Conservation (phyloP, 176 grass and related monocot species). For the Stipa capillata region DNA sequence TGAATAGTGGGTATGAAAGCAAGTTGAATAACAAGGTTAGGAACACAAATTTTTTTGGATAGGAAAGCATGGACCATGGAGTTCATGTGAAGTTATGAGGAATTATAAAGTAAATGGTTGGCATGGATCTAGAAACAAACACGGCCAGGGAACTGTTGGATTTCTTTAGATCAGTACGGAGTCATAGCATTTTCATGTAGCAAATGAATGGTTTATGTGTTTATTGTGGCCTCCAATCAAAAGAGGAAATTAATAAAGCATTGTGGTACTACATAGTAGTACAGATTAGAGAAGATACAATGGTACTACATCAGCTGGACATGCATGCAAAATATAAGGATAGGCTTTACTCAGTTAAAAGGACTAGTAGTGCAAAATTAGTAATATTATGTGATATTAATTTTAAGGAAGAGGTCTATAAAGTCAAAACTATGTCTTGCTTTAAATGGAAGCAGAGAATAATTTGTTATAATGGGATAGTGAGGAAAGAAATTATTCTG, state of each 20-base stretch:
- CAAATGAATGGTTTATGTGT: not conserved
- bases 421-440: not conserved
- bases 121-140: not conserved
- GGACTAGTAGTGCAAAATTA: not conserved
- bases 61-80: not conserved
- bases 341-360: not conserved
- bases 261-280: not conserved
- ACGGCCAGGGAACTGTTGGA: not conserved
- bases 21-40: not conserved
- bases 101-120: not conserved
- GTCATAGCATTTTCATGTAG: too few species aligned
- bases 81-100: not conserved
- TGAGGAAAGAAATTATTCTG: not conserved
- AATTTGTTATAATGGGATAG: not conserved
- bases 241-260: not conserved
- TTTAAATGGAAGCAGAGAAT: not conserved
- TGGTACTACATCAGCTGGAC: not conserved
- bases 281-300: not conserved
- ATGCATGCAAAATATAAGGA: not conserved
- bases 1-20: too few species aligned
- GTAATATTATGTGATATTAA: too few species aligned
- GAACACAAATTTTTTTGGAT: not conserved
- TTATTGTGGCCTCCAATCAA: not conserved
- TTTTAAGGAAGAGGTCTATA: not conserved
- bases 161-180: not conserved